These are phyloP conservation scores for Salicornia ramosissima DNA, from an alignment of 148 eudicot genomes.

Conservation along the genomic window DNA sequence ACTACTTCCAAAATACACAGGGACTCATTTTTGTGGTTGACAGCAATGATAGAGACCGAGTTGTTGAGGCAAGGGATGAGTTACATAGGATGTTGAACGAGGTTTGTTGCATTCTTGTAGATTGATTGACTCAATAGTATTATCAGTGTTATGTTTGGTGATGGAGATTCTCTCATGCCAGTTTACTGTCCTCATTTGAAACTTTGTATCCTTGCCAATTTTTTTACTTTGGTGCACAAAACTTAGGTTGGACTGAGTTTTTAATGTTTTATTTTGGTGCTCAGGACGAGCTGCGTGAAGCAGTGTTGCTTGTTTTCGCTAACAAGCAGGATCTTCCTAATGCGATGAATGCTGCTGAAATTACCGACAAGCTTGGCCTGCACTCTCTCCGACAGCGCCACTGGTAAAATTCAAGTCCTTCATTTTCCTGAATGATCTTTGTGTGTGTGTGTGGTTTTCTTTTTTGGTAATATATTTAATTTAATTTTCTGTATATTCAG, in stretches of 20 bases:
- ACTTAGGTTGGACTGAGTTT: conserved; percentile 7
- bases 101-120: conserved; percentile 27
- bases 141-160: neutral
- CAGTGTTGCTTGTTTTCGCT: conserved; percentile 68
- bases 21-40: conserved; percentile 83
- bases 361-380: conserved; percentile 70
- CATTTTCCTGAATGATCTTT: neutral
- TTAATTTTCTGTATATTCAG: conserved; percentile 27
- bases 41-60: conserved; percentile 81
- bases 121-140: neutral
- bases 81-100: conserved; percentile 84
- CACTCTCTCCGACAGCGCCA: conserved; percentile 79
- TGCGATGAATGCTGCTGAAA: conserved; percentile 81
- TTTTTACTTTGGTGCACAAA: neutral
- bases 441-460: neutral
- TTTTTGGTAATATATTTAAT: neutral
- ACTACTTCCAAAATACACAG: conserved; percentile 78
- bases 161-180: too few species aligned
- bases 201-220: neutral
- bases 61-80: conserved; percentile 82
- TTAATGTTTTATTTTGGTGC: neutral
- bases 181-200: neutral
- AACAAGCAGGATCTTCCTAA: conserved; percentile 82
- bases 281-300: conserved; percentile 72
- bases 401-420: conserved; percentile 34